Evolutionary conservation across 1,139 yeast species (phyloP), one percentile per base, ranked within the genome.

Genomic region (Williopsis jadinii): DNA sequence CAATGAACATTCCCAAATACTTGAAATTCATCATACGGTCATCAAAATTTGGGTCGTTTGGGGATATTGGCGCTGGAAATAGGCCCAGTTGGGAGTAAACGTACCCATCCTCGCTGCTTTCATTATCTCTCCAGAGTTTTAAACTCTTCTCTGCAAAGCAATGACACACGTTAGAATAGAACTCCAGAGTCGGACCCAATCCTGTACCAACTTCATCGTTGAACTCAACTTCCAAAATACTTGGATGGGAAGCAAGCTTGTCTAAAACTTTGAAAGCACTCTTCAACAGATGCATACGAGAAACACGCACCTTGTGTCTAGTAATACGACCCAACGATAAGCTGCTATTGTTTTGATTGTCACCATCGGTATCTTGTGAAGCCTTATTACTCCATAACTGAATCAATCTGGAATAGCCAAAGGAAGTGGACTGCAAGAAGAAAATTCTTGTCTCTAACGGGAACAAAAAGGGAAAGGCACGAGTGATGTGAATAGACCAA

Each of bases 131-230:
- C 98, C 98, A 92, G 63, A 92, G 66, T 13, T 62, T 63, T 42
- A 82, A 62, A 39, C 70, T 71, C 42, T 70, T 72, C 47, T 66
- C 71, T 1, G 84, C 68, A 57, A 85, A 87, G 47, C 83, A 92
- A 47, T 69, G 77, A 0, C 97, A 87, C 5, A 86, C 92, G 11
- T 73, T 68, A 0, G 97, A 79, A 58, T 87, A 92, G 56, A 92
- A 92, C 60, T 92, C 98, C 47, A 90, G 68, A 0, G 98, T 92
- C 2, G 98, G 98, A 0, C 98, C 98, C 39, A 88, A 65, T 0
- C 98, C 98, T 1, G 96, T 83, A 11, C 98, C 98, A n/a, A 75
- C 96, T 59, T 92, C 98, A 53, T 84, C 90, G 51, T 75, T 80
- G 55, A 84, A 92, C 58, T 90, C 97, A 45, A 92, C 81, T 54